These are phyloP conservation scores for Astraeus odoratus DNA, from an alignment of 768 basidiomycete species.

Conservation along the genomic window DNA sequence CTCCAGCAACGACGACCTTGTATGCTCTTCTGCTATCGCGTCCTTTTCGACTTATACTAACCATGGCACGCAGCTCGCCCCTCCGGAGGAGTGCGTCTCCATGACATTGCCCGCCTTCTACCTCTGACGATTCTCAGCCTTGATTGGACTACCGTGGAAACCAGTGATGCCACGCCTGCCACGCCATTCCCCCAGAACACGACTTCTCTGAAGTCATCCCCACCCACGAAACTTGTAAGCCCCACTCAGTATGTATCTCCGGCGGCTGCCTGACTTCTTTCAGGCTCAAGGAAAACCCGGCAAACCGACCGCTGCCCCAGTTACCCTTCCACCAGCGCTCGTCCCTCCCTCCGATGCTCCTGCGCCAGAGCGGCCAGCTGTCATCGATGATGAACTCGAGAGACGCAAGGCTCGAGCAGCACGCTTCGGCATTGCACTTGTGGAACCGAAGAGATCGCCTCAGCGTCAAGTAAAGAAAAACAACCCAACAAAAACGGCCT, in stretches of 20 bases:
- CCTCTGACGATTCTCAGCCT: slow-evolving; percentile 24
- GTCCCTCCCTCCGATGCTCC: slow-evolving; percentile 1
- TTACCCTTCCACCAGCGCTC: background rate
- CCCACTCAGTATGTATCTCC: background rate
- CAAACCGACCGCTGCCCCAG: slow-evolving; percentile 1
- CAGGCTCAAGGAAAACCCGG: slow-evolving; percentile 5
- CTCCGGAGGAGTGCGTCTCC: slow-evolving; percentile 25
- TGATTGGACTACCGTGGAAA: slow-evolving; percentile 36
- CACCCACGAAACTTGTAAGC: slow-evolving; percentile 2
- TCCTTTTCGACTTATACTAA: slow-evolving; percentile 1
- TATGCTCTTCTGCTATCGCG: slow-evolving; percentile 5
- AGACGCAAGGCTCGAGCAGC: slow-evolving; percentile 56
- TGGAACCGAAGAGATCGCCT: slow-evolving; percentile 33
- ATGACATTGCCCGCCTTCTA: slow-evolving; percentile 1
- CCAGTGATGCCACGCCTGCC: slow-evolving; percentile 7
- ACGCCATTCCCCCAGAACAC: background rate
- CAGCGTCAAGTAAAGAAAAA: slow-evolving; percentile 15
- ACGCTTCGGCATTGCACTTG: slow-evolving; percentile 64
- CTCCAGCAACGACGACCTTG: slow-evolving; percentile 23
- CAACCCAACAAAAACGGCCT: background rate
- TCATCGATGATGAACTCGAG: slow-evolving; percentile 43
- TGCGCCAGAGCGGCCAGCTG: slow-evolving; percentile 1
- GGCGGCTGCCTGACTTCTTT: no score
- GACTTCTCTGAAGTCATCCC: slow-evolving; percentile 4
- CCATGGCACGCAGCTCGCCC: slow-evolving; percentile 20